These are phyloP conservation scores for Astrocystis sublimbata DNA, from an alignment of 495 filamentous ascomycete genomes.

Conservation along the genomic window DNA sequence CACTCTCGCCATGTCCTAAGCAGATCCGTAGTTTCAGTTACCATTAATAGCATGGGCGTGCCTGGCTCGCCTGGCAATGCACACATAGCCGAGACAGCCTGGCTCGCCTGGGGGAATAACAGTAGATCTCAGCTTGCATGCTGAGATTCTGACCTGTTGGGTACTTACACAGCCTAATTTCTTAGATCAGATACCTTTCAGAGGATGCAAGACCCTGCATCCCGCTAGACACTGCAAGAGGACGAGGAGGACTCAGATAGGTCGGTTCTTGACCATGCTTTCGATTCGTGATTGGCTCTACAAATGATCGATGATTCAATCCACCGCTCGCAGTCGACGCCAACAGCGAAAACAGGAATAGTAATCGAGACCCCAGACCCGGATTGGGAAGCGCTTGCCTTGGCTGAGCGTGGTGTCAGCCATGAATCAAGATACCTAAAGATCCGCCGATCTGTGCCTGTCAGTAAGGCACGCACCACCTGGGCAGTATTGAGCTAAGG, in stretches of 20 bases:
- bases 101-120: too few relatives aligned
- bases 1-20: not conserved
- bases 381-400: not conserved
- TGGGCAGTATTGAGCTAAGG: not conserved
- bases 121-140: too few relatives aligned
- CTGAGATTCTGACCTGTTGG: too few relatives aligned
- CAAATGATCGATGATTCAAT: not conserved
- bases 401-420: too few relatives aligned
- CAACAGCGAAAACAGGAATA: not conserved
- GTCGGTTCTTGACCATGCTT: too few relatives aligned
- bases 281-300: not conserved
- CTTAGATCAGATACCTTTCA: not conserved
- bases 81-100: too few relatives aligned
- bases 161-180: too few relatives aligned
- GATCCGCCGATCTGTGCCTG: not conserved
- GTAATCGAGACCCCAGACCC: not conserved
- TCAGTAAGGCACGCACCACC: not conserved
- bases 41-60: not conserved
- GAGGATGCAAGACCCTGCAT: slow-evolving; percentile 3
- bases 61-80: too few relatives aligned
- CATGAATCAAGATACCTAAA: not conserved
- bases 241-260: too few relatives aligned
- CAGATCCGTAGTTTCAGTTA: not conserved
- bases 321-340: not conserved
- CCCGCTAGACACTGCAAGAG: too few relatives aligned